Evolutionary conservation across 352 stramenopile species (phyloP), one percentile per base, ranked within the genome.

Genomic region (Pythium utonaiense): DNA sequence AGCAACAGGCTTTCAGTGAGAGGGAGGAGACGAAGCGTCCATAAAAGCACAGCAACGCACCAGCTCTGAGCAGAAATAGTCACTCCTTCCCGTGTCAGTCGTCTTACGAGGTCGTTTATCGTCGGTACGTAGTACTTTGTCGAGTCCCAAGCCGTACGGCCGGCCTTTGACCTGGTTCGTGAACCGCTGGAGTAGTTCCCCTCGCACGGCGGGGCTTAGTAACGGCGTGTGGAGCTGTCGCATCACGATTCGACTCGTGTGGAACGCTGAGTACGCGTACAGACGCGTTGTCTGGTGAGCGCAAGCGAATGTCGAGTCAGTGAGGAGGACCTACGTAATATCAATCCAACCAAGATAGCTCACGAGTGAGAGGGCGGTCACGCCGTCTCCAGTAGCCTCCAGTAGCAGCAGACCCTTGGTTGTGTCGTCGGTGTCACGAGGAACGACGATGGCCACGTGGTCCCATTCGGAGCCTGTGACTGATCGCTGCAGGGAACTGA

Each of bases 61-160:
- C 31, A 89, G 70, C 53, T 89, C 80, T 0, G 80, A 89, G 70
- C 80, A 89, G 40, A 89, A 89, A 55, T 78, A 89, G 40, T 77
- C 68, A 14, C 31, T 53, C 21, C 50, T 54, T 24, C 42, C 40
- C 14, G 41, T 53, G 16, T 22, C 21, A 24, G 17, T 21, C 16
- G 40, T 8, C 16, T 24, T 6, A 6, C 8, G 17, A 34, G 51
- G 19, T 53, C 28, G 13, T 12, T 25, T 62, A 13, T 64, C 44
- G 33, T 60, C 60, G 0, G 75, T 60, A 8, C 71, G 69, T 3
- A 89, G 60, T 12, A 89, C 49, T 45, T 78, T 82, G 17, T 65
- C 64, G 17, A 89, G 45, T 27, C 69, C 84, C 42, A 89, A 66
- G 12, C 72, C 76, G 64, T 89, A 89, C 9, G 36, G 22, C 24